phyloP scores from a whole-genome alignment of 2,329 filamentous ascomycete genomes.

The Endocalyx cinctus region DNA sequence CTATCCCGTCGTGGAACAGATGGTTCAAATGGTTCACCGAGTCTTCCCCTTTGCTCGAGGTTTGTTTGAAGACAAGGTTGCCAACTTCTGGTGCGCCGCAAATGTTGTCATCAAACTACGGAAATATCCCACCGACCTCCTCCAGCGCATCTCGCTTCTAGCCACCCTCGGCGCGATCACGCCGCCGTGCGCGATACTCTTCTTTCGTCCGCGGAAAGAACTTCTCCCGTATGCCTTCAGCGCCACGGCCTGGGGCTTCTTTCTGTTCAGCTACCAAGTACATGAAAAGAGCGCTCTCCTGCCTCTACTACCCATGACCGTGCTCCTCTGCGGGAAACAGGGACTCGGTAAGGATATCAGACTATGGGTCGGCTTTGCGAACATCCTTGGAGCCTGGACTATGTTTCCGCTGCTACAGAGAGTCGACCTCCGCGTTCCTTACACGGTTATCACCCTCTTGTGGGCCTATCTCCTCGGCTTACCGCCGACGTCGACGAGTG shows the following conservation, averaged over 20 bases:
- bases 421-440: slow-evolving; percentile 80
- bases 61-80: slow-evolving; percentile 97
- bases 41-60: slow-evolving; percentile 95
- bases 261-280: slow-evolving; percentile 95
- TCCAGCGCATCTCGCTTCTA: slow-evolving; percentile 71
- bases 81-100: slow-evolving; percentile 94
- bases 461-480: slow-evolving; percentile 91
- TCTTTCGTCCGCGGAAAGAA: slow-evolving; percentile 71
- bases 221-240: slow-evolving; percentile 77
- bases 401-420: slow-evolving; percentile 86
- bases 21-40: slow-evolving; percentile 82
- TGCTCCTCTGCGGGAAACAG: slow-evolving; percentile 73
- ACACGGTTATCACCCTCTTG: slow-evolving; percentile 75
- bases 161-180: slow-evolving; percentile 73
- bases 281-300: slow-evolving; percentile 96
- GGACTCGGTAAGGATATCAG: slow-evolving; percentile 73
- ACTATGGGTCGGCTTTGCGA: slow-evolving; percentile 94
- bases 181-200: slow-evolving; percentile 74
- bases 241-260: slow-evolving; percentile 91
- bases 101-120: slow-evolving; percentile 88
- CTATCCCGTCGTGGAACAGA: slow-evolving; percentile 71
- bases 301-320: slow-evolving; percentile 87
- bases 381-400: slow-evolving; percentile 84
- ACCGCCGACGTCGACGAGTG: slow-evolving; percentile 68
- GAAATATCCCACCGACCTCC: slow-evolving; percentile 62